phyloP scores from a whole-genome alignment of 1,139 yeast species.

The Fermentozyma sake region DNA sequence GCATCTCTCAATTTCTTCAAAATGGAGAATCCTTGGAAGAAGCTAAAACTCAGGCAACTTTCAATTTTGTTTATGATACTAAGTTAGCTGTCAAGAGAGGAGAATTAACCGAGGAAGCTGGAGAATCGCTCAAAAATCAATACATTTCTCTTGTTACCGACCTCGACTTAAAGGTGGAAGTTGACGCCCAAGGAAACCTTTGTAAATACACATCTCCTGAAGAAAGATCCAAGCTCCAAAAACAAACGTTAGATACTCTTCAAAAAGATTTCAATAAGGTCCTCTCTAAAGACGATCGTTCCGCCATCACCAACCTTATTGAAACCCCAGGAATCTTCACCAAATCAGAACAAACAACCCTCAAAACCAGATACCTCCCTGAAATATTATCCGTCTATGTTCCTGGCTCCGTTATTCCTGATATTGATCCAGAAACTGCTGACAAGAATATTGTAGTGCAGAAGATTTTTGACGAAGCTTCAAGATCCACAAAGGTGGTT shows the following conservation, averaged over 20 bases:
- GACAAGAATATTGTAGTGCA: conserved; percentile 32
- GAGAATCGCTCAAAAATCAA: conserved; percentile 9
- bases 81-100: conserved; percentile 40
- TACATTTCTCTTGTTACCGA: conserved; percentile 9
- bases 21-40: conserved; percentile 40
- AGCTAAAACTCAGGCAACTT: conserved; percentile 55
- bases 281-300: conserved; percentile 23
- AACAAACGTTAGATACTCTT: conserved; percentile 17
- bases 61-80: conserved; percentile 44
- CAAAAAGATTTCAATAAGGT: conserved; percentile 17
- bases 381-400: conserved; percentile 29
- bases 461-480: conserved; percentile 28
- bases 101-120: conserved; percentile 30
- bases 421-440: conserved; percentile 23
- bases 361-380: conserved; percentile 29
- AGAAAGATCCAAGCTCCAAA: conserved; percentile 14
- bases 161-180: conserved; percentile 22
- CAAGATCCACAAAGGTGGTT: conserved; percentile 23
- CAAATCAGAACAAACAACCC: conserved; percentile 18
- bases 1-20: conserved; percentile 28
- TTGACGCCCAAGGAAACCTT: conserved; percentile 27
- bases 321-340: conserved; percentile 33
- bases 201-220: conserved; percentile 18
- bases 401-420: conserved; percentile 31
- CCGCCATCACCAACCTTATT: conserved; percentile 22